These are phyloP conservation scores for Paragyromitra xinjiangensis DNA, from an alignment of 495 filamentous ascomycete species.

Conservation along the genomic window DNA sequence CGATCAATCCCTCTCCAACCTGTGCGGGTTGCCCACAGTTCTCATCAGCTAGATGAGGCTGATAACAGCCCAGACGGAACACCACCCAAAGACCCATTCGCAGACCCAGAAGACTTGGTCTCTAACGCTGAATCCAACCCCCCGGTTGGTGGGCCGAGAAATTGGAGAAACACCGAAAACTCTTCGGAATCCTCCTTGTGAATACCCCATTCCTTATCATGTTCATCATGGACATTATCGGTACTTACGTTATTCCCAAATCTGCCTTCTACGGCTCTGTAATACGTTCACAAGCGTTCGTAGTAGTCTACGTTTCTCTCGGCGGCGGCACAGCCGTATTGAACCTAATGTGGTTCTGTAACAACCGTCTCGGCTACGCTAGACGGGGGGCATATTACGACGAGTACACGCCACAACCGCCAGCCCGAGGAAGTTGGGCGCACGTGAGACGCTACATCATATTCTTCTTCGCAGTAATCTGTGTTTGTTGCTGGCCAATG, in stretches of 20 bases:
- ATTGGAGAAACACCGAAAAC: not conserved
- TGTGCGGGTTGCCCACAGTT: not conserved
- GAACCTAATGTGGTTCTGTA: not conserved
- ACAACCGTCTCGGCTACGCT: not conserved
- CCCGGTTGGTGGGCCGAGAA: not conserved
- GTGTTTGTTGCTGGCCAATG: not conserved
- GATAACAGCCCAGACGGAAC: not conserved
- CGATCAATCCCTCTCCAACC: not conserved
- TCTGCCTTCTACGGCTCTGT: constrained; percentile 10
- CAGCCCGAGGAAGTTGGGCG: not conserved
- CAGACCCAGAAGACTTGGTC: not conserved
- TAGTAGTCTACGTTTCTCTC: not conserved
- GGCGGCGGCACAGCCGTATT: not conserved
- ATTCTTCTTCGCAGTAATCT: not conserved
- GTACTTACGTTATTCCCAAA: constrained; percentile 3
- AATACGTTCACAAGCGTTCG: not conserved
- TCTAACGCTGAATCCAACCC: not conserved
- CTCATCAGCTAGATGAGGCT: not conserved
- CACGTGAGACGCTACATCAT: not conserved
- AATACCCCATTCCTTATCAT: constrained; percentile 5
- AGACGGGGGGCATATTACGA: no score
- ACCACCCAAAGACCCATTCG: not conserved
- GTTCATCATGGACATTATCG: constrained; percentile 20
- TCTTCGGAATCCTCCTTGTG: not conserved
- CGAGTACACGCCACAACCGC: not conserved